Evolutionary conservation across 306 rosid genomes (phyloP).

Genomic region (Macrotyloma uniflorum): DNA sequence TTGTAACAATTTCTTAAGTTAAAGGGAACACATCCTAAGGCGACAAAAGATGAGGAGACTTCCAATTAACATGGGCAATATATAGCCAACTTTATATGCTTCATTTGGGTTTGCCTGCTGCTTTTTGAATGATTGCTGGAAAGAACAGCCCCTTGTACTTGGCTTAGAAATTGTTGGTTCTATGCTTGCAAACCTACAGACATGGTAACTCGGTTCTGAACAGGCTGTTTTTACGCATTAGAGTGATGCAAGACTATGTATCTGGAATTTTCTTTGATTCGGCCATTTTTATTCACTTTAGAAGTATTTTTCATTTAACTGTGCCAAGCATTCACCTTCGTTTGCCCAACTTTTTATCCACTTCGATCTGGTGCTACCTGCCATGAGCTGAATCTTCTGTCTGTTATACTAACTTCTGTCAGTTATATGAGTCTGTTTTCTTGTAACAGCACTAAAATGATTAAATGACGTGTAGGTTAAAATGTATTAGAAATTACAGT

Average conservation of each 20-base stretch:
- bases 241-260: slow-evolving; percentile 55
- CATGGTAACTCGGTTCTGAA: slow-evolving; percentile 51
- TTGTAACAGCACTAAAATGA: neutral
- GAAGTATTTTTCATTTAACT: slow-evolving; percentile 36
- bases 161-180: slow-evolving; percentile 58
- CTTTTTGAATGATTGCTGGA: slow-evolving; percentile 57
- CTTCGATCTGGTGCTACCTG: neutral
- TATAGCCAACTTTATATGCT: slow-evolving; percentile 51
- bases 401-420: neutral
- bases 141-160: slow-evolving; percentile 61
- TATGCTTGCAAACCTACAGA: slow-evolving; percentile 59
- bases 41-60: slow-evolving; percentile 44
- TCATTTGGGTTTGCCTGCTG: slow-evolving; percentile 50
- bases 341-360: neutral
- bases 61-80: slow-evolving; percentile 45
- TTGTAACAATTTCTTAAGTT: slow-evolving; percentile 55
- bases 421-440: neutral
- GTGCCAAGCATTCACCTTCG: neutral
- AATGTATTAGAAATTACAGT: too few relatives aligned
- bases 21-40: slow-evolving; percentile 47
- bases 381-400: neutral
- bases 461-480: neutral
- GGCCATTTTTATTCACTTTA: slow-evolving; percentile 39
- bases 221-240: slow-evolving; percentile 51
- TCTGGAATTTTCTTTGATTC: slow-evolving; percentile 54